phyloP scores from a whole-genome alignment of 2,329 filamentous ascomycete species.

The Fusarium sp. region DNA sequence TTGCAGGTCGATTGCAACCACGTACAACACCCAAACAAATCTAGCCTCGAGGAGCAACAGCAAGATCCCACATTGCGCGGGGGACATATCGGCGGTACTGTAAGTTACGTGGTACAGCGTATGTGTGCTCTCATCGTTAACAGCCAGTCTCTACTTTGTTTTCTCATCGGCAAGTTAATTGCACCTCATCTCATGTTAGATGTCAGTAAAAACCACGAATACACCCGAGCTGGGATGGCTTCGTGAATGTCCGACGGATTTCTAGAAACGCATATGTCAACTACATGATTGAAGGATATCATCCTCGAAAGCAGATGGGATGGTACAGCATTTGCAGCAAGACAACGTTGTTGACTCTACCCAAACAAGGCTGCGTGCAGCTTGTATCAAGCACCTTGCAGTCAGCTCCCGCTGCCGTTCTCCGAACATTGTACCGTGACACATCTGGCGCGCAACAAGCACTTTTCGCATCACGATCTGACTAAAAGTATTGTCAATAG shows the following conservation, averaged over 20 bases:
- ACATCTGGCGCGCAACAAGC: slow-evolving; percentile 24
- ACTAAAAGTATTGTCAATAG: slow-evolving; percentile 17
- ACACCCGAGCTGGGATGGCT: not conserved
- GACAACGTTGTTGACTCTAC: slow-evolving; percentile 1
- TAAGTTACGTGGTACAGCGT: slow-evolving; percentile 6
- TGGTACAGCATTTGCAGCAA: not conserved
- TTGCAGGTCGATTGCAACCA: slow-evolving; percentile 17
- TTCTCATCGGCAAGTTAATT: not conserved
- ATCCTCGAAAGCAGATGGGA: not conserved
- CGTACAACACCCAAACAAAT: slow-evolving; percentile 10
- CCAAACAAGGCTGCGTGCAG: slow-evolving; percentile 30
- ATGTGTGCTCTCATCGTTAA: not conserved
- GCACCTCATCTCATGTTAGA: not conserved
- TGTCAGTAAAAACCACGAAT: not conserved
- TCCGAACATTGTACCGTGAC: slow-evolving; percentile 38
- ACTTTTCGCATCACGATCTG: slow-evolving; percentile 36
- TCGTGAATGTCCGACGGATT: not conserved
- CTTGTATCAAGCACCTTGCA: slow-evolving; percentile 23
- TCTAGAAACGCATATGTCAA: not conserved
- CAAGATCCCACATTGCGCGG: slow-evolving; percentile 23
- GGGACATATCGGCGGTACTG: slow-evolving; percentile 13
- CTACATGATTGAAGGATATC: not conserved
- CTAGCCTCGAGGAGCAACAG: slow-evolving; percentile 10
- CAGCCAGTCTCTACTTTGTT: not conserved
- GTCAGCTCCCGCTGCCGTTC: slow-evolving; percentile 34